A percentile compares a stretch with the other conserved stretches of the same genome.
phyloP scores from a whole-genome alignment of 495 filamentous ascomycete species.

The Trypethelium eluteriae region DNA sequence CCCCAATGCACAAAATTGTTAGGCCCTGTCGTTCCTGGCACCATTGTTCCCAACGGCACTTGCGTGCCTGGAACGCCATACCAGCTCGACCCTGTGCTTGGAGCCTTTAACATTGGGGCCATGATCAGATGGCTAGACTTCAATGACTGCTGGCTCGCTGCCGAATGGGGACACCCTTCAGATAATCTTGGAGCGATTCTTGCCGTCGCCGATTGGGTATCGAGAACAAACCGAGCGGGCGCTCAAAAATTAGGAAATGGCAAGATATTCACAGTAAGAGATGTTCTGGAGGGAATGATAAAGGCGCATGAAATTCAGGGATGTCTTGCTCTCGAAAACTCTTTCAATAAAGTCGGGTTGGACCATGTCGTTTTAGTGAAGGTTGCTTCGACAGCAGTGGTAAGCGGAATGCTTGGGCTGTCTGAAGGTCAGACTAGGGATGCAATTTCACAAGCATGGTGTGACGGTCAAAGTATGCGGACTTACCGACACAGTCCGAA shows the following conservation, averaged over 20 bases:
- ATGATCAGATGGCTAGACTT: constrained; percentile 99
- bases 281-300: constrained; percentile 97
- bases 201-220: constrained; percentile 93
- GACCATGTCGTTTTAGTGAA: constrained; percentile 98
- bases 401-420: constrained; percentile 87
- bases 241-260: constrained; percentile 65
- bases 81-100: constrained; percentile 89
- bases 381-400: constrained; percentile 89
- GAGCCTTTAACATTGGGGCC: constrained; percentile 96
- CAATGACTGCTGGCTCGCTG: constrained; percentile 99
- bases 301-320: constrained; percentile 99
- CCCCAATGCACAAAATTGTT: constrained; percentile 92
- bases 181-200: constrained; percentile 96
- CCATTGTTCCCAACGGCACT: constrained; percentile 85
- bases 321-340: constrained; percentile 92
- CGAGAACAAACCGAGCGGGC: constrained; percentile 85
- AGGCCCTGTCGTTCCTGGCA: constrained; percentile 87
- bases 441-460: constrained; percentile 93
- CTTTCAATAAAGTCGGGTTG: constrained; percentile 94
- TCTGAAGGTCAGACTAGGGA: constrained; percentile 85
- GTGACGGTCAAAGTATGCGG: constrained; percentile 89
- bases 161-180: constrained; percentile 96
- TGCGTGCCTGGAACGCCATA: constrained; percentile 88
- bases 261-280: constrained; percentile 75
- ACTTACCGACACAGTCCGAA: constrained; percentile 97